These are phyloP conservation scores for Candida sonorensis DNA, from an alignment of 805 yeast species.

Conservation along the genomic window DNA sequence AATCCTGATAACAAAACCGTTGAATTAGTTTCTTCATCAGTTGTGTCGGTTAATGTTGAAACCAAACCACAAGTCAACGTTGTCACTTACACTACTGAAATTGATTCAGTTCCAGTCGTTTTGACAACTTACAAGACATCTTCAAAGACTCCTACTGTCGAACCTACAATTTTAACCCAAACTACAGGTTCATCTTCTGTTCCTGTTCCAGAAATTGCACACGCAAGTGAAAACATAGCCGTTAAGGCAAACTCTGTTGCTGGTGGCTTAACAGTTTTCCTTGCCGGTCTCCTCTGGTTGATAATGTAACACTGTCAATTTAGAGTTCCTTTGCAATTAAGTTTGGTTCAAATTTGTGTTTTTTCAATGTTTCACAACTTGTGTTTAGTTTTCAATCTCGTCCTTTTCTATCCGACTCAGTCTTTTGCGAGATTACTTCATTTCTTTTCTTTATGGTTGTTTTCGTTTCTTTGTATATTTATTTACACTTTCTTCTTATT, in stretches of 20 bases:
- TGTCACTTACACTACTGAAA: slow-evolving; percentile 19
- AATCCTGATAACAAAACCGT: slow-evolving; percentile 11
- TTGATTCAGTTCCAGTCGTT: slow-evolving; percentile 19
- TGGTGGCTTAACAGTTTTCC: neutral
- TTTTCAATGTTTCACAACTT: too few relatives aligned
- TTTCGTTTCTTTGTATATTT: too few relatives aligned
- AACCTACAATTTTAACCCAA: slow-evolving; percentile 1
- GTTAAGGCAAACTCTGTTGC: slow-evolving; percentile 1
- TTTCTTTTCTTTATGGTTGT: too few relatives aligned
- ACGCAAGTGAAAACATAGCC: slow-evolving; percentile 3
- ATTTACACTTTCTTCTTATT: too few relatives aligned
- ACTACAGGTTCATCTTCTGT: slow-evolving; percentile 8
- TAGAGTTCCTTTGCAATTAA: too few relatives aligned
- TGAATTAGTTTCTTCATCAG: slow-evolving; percentile 13
- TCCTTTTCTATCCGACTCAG: too few relatives aligned
- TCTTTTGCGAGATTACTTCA: too few relatives aligned
- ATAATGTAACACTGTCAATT: too few relatives aligned
- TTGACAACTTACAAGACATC: slow-evolving; percentile 18
- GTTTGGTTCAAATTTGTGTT: too few relatives aligned
- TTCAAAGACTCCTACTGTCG: slow-evolving; percentile 2
- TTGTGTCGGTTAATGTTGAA: slow-evolving; percentile 15
- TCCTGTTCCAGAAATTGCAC: slow-evolving; percentile 7
- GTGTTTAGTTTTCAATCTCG: too few relatives aligned
- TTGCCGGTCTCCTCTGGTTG: neutral
- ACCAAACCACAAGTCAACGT: slow-evolving; percentile 9